Base-by-base conservation (phyloP, 1,139 yeast species). In the Pichia inconspicua region DNA sequence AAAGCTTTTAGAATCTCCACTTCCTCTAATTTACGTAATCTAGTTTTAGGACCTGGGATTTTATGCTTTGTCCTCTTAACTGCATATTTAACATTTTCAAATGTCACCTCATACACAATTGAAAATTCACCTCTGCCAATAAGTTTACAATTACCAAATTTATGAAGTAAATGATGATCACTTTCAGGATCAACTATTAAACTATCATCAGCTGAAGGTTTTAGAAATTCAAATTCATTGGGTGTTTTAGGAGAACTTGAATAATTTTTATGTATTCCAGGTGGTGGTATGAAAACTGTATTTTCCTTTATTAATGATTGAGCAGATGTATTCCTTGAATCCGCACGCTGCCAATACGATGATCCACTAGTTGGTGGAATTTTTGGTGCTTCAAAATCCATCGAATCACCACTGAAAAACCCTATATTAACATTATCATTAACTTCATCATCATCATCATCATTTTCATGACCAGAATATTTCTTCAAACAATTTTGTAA, bases 121-220 rank as follows among this genome's bases (percentile, higher is more conserved):
- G 96, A 86, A 61, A 92, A 92, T 64, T 88, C 96, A 22, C 98
- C 97, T 40, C 77, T 71, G 4, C 96, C 96, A 46, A 89, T 72
- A 45, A 82, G 67, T 47, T 76, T 74, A 43, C 90, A 88, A 47
- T 77, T 67, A 1, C 80, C 86, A 66, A 90, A 90, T 63, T 82
- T 80, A 35, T 80, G 74, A 42, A 75, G 68, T 52, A 88, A 70
- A 60, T 80, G 86, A 41, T 77, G 77, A 58, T 83, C 88, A 25
- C 73, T 64, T 22, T 46, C 52, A 12, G 52, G 52, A 27, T 46
- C 46, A 25, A 41, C 39, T 7, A 27, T 41, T 2, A 25, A 27
- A 17, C 22, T 4, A 28, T 40, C 40, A 6, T 37, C 40, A 37
- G 5, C 27, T 22, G 11, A 27, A 17, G 40, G 40, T 22, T 37